Conservation (phyloP, 2,329 filamentous ascomycete species). For the Aspergillus puulaauensis region DNA sequence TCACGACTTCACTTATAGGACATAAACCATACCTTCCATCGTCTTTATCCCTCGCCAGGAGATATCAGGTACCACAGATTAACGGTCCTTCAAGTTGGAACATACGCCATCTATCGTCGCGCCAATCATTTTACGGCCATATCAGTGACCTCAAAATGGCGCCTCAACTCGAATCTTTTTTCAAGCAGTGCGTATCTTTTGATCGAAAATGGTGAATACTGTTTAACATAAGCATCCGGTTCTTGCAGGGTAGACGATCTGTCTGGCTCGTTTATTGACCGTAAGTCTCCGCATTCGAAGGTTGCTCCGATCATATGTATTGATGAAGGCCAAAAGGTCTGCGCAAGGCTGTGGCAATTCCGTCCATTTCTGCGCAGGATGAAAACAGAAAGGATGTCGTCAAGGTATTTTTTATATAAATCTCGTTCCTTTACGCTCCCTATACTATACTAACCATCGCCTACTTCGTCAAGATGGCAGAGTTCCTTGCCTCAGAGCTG, state of each 20-base stretch:
- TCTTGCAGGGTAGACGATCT: conserved; percentile 66
- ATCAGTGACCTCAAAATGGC: conserved; percentile 69
- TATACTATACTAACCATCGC: background rate
- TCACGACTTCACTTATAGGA: conserved; percentile 26
- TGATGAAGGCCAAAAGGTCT: conserved; percentile 49
- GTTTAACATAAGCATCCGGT: conserved; percentile 6
- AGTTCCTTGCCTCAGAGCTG: conserved; percentile 83
- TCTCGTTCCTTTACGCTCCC: background rate
- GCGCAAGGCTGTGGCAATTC: conserved; percentile 89
- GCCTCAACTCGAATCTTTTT: conserved; percentile 85
- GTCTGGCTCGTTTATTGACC: conserved; percentile 80
- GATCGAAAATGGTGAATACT: background rate
- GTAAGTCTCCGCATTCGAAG: conserved; percentile 41
- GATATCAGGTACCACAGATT: conserved; percentile 4
- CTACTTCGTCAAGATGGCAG: conserved; percentile 66
- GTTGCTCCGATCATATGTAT: background rate
- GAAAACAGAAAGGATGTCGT: conserved; percentile 87
- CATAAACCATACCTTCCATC: conserved; percentile 11
- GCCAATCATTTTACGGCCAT: conserved; percentile 45
- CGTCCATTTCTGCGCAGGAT: conserved; percentile 90
- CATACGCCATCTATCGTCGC: conserved; percentile 18
- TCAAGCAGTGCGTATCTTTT: conserved; percentile 63
- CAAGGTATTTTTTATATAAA: conserved; percentile 51
- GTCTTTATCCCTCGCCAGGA: conserved; percentile 4
- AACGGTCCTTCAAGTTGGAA: background rate